These are phyloP conservation scores for Neonothopanus nambi DNA, from an alignment of 1,284 basidiomycete genomes.

Conservation along the genomic window DNA sequence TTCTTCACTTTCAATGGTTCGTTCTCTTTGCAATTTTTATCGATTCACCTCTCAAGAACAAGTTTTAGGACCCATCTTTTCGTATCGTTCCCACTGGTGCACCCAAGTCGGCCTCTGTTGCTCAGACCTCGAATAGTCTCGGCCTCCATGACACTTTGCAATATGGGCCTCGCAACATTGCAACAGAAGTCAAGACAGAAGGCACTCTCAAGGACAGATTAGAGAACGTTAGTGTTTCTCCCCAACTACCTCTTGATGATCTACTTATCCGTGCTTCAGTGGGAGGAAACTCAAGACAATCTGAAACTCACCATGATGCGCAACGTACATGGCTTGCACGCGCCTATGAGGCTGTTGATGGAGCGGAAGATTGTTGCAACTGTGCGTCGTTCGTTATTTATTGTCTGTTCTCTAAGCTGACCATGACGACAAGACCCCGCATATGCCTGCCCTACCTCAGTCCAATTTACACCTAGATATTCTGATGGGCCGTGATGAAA, in stretches of 20 bases:
- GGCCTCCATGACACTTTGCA: conserved; percentile 80
- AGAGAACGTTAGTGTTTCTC: conserved; percentile 55
- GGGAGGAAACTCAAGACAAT: conserved; percentile 91
- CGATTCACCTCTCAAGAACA: neutral
- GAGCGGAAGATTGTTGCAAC: conserved; percentile 84
- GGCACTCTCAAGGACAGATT: conserved; percentile 62
- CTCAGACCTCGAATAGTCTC: conserved; percentile 67
- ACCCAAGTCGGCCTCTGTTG: conserved; percentile 63
- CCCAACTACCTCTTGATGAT: neutral
- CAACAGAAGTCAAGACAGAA: conserved; percentile 62
- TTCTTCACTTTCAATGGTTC: conserved; percentile 11
- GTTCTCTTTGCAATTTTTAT: neutral
- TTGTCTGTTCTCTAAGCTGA: neutral
- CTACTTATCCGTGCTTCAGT: conserved; percentile 51
- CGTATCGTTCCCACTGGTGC: conserved; percentile 63
- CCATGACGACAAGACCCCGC: conserved; percentile 47
- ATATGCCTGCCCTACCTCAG: conserved; percentile 62
- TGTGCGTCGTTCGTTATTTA: conserved; percentile 46
- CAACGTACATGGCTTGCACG: conserved; percentile 84
- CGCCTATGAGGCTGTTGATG: conserved; percentile 90
- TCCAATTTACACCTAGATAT: conserved; percentile 90
- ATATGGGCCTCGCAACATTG: conserved; percentile 75
- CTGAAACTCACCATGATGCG: conserved; percentile 85
- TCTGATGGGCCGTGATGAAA: conserved; percentile 87
- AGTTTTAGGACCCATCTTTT: conserved; percentile 58